Percentiles rank a stretch among this genome's conserved stretches.
Evolutionary conservation across 176 grass and related monocot genomes (phyloP).

Genomic region (Lolium multiflorum): DNA sequence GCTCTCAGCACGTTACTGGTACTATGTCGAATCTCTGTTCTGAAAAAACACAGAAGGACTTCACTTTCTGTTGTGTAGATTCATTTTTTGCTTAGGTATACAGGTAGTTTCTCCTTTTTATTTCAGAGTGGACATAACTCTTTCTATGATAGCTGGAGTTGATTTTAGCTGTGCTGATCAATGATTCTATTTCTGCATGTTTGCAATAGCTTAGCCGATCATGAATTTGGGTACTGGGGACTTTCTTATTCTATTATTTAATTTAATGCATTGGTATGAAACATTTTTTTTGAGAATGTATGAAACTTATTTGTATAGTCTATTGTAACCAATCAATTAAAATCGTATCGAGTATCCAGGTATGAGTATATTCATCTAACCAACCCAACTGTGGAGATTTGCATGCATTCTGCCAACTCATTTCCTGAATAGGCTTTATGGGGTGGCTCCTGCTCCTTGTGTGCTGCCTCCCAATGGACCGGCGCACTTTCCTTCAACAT

Average conservation of each 20-base stretch:
- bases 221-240: neutral
- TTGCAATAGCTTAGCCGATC: neutral
- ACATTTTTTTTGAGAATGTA: neutral
- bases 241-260: slow-evolving; percentile 1
- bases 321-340: slow-evolving; percentile 10
- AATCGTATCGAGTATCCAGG: neutral
- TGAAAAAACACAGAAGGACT: neutral
- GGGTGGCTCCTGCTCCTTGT: neutral
- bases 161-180: slow-evolving; percentile 16
- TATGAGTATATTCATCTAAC: slow-evolving; percentile 12
- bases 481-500: neutral
- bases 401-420: slow-evolving; percentile 6
- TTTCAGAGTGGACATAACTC: neutral
- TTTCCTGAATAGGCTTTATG: too few relatives aligned
- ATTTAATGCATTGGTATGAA: neutral
- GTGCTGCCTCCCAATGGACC: neutral
- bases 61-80: slow-evolving; percentile 10
- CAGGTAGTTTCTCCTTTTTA: neutral
- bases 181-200: neutral
- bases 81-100: neutral
- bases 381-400: slow-evolving; percentile 4
- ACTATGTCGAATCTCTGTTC: slow-evolving; percentile 43
- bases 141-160: slow-evolving; percentile 17
- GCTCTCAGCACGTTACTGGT: slow-evolving; percentile 72
- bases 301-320: neutral